These are phyloP conservation scores for Solanum corneliomulleri DNA, from an alignment of 257 asterid genomes.

Conservation along the genomic window DNA sequence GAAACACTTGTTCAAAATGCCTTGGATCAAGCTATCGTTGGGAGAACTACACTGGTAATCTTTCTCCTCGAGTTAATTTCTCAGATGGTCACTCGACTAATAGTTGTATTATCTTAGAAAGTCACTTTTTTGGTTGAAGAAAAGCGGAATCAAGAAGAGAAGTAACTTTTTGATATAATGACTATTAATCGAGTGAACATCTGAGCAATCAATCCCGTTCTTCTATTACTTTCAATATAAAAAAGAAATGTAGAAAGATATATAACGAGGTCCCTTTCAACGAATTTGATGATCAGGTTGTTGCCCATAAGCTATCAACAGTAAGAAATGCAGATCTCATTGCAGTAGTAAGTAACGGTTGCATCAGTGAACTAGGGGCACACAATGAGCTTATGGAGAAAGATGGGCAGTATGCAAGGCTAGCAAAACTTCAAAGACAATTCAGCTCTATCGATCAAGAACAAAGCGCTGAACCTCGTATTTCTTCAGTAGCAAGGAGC, in stretches of 20 bases:
- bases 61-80: not conserved
- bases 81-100: not conserved
- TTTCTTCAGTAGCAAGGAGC: constrained; percentile 40
- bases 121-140: not conserved
- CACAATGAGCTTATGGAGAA: constrained; percentile 48
- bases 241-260: not conserved
- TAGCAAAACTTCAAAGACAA: constrained; percentile 62
- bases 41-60: constrained; percentile 77
- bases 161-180: not conserved
- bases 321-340: constrained; percentile 63
- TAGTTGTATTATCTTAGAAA: not conserved
- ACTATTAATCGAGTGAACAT: not conserved
- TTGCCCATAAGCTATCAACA: constrained; percentile 90
- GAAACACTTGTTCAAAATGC: constrained; percentile 75
- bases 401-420: constrained; percentile 52
- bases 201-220: not conserved
- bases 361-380: constrained; percentile 49
- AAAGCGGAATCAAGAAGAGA: not conserved
- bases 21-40: constrained; percentile 70
- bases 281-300: constrained; percentile 36
- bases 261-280: not conserved
- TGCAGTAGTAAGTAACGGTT: constrained; percentile 47
- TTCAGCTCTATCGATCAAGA: constrained; percentile 49
- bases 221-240: not conserved
- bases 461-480: constrained; percentile 8